Evolutionary conservation across 768 basidiomycete species (phyloP), one percentile per base, ranked within the genome.

Genomic region (Amanita molliuscula): DNA sequence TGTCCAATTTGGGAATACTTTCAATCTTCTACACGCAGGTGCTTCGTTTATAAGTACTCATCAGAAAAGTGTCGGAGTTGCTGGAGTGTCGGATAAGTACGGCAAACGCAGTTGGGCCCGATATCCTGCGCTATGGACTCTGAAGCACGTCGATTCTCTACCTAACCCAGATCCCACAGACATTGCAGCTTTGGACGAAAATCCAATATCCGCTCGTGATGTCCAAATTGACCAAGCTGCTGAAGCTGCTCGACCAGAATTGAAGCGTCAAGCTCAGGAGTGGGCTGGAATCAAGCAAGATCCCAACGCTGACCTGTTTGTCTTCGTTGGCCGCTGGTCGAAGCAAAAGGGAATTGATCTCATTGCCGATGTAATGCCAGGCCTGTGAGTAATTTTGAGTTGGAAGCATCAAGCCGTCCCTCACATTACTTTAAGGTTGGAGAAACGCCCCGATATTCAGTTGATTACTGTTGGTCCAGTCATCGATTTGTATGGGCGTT

Each of bases 301-400:
- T 59, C 85, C 93, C 1, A 70, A 88, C 35, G 81, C 91, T 1
- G 90, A 94, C 63, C 65, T 96, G 42, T 95, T 96, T 61, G 93
- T 96, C 54, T 95, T 96, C 66, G 93, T 96, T 55, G 93, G 93
- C 62, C 85, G 93, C 55, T 96, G 93, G 93, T 96, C 93, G 4
- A 96, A 95, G 66, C 93, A 96, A 66, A 96, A 96, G 67, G 93
- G 88, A 67, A 91, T 96, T n/a, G 93, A 96, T 68, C 71, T 96
- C 37, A 96, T 96, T 56, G 93, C 93, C 7, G 93, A 96, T 66
- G 83, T 96, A 54, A 88, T 96, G 88, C 93, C 92, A 20, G 76
- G 79, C 3, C 61, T 96, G 82, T 88, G 61, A 58, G 87, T 76
- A 10, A 33, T 44, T 33, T 20, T 56, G 47, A 15, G 44, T 23